Evolutionary conservation across 257 asterid genomes (phyloP).

Genomic region (Penstemon davidsonii): DNA sequence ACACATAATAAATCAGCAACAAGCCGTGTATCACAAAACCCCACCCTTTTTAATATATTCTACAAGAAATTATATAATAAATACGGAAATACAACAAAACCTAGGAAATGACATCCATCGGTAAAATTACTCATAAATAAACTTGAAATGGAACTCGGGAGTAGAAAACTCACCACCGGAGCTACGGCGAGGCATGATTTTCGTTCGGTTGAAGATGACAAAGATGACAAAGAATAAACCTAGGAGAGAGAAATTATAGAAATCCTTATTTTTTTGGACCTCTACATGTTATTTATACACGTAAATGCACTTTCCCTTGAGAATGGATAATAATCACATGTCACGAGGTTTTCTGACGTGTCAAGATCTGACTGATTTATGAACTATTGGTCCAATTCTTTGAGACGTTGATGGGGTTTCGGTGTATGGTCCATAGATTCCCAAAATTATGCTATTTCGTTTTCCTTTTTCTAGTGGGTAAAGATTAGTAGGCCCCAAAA

Average conservation of each 20-base stretch:
- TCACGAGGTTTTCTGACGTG: constrained; percentile 22
- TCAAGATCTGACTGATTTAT: not conserved
- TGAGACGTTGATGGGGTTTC: constrained; percentile 5
- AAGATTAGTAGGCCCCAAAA: too few species aligned
- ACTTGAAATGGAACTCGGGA: not conserved
- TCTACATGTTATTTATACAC: constrained; percentile 2
- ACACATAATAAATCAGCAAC: not conserved
- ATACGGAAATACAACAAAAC: not conserved
- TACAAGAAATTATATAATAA: not conserved
- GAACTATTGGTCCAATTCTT: not conserved
- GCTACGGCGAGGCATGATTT: constrained; percentile 76
- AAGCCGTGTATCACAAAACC: not conserved
- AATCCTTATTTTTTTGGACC: not conserved
- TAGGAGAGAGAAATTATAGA: constrained; percentile 5
- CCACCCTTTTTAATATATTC: not conserved
- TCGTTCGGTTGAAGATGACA: not conserved
- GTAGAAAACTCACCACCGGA: constrained; percentile 48
- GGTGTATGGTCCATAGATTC: not conserved
- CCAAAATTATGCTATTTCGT: too few species aligned
- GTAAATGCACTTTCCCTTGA: not conserved
- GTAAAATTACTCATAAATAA: not conserved
- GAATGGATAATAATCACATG: not conserved
- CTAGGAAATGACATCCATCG: constrained; percentile 1
- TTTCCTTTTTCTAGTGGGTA: too few species aligned
- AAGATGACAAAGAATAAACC: constrained; percentile 20